Percentiles rank a stretch among this genome's conserved stretches.
These are phyloP conservation scores for Phytopythium litorale DNA, from an alignment of 352 stramenopile genomes.

Conservation along the genomic window DNA sequence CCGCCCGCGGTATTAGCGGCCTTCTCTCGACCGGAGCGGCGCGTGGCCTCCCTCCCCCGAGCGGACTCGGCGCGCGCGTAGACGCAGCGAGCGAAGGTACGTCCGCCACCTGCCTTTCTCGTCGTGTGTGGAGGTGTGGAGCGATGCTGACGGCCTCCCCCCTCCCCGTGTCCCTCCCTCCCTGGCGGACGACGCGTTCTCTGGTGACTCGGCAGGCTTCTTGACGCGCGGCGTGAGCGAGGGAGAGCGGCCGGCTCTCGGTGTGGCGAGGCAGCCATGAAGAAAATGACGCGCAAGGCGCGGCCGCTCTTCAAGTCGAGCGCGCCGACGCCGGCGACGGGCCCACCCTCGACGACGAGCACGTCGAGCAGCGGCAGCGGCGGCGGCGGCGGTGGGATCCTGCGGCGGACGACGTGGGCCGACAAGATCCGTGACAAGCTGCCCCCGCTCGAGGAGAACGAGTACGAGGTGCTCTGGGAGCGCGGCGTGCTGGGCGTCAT, in stretches of 20 bases:
- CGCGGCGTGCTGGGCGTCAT: slow-evolving; percentile 83
- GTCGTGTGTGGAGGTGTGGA: no score
- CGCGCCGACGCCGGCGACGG: slow-evolving; percentile 9
- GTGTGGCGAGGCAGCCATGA: slow-evolving; percentile 23
- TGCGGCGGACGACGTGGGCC: slow-evolving; percentile 55
- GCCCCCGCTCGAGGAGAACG: slow-evolving; percentile 62
- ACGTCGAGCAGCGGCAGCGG: slow-evolving; percentile 1
- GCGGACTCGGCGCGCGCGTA: no score
- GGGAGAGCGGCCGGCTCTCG: not conserved
- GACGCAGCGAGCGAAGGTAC: no score
- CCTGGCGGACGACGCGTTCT: no score
- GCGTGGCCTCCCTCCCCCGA: no score
- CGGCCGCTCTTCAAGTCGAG: slow-evolving; percentile 33
- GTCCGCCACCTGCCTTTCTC: no score
- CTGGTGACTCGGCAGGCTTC: no score
- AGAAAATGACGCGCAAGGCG: slow-evolving; percentile 64
- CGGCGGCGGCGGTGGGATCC: slow-evolving; percentile 7
- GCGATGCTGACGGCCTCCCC: no score
- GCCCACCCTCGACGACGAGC: slow-evolving; percentile 12
- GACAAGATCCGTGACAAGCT: slow-evolving; percentile 82
- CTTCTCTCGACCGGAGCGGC: no score
- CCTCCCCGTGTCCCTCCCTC: no score
- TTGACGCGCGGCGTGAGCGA: not conserved
- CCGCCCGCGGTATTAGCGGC: no score
- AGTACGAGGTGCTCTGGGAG: slow-evolving; percentile 88